Evolutionary conservation across 2,329 filamentous ascomycete genomes (phyloP).

Genomic region (Penicillium sp.): DNA sequence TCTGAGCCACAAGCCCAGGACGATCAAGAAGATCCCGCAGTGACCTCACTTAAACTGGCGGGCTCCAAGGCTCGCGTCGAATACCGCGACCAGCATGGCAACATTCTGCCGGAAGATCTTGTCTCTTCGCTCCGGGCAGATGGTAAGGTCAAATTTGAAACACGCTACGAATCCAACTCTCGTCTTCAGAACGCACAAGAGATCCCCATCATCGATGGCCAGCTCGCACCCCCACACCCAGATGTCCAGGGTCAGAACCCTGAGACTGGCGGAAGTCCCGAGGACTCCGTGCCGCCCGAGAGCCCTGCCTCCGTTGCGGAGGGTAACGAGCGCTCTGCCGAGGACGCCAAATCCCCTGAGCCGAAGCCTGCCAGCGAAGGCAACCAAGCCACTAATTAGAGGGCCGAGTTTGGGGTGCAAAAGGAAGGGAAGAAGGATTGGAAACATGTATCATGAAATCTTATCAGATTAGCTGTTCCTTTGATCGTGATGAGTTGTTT

Average conservation of each 20-base stretch:
- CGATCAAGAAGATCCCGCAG: constrained; percentile 17
- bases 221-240: constrained; percentile 49
- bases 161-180: constrained; percentile 90
- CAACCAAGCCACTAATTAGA: constrained; percentile 42
- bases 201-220: constrained; percentile 45
- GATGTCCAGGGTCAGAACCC: constrained; percentile 55
- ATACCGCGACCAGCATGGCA: constrained; percentile 91
- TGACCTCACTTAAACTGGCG: constrained; percentile 29
- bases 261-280: constrained; percentile 46
- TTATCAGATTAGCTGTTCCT: constrained; percentile 4
- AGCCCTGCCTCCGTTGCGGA: constrained; percentile 39
- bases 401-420: constrained; percentile 5
- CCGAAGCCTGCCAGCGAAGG: constrained; percentile 46
- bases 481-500: not conserved
- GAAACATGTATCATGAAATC: constrained; percentile 20
- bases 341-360: constrained; percentile 33
- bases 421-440: constrained; percentile 2
- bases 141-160: constrained; percentile 93
- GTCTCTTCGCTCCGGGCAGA: constrained; percentile 65
- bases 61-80: constrained; percentile 75
- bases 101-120: constrained; percentile 75
- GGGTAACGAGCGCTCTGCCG: constrained; percentile 34
- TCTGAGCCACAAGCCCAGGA: not conserved
- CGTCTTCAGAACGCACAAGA: constrained; percentile 73
- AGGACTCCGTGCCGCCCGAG: constrained; percentile 32